Percentiles rank a stretch among this genome's conserved stretches.
These are phyloP conservation scores for Melampsora larici-populina DNA, from an alignment of 1,284 basidiomycete species.

Conservation along the genomic window DNA sequence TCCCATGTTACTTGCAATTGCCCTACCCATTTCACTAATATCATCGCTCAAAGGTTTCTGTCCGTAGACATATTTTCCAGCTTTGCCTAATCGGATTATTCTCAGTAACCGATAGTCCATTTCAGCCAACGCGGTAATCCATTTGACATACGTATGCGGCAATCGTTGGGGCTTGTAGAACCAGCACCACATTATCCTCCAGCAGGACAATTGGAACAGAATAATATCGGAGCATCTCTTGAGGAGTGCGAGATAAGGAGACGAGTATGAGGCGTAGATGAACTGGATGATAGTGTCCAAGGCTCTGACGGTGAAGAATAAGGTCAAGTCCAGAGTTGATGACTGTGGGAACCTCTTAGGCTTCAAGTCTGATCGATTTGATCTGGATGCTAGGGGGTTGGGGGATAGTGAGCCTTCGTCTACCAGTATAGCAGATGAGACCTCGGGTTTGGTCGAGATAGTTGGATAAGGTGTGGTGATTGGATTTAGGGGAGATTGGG, in stretches of 20 bases:
- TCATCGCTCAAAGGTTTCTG: conserved; percentile 45
- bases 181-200: conserved; percentile 49
- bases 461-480: conserved; percentile 34
- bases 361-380: not conserved
- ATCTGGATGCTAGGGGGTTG: not conserved
- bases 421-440: not conserved
- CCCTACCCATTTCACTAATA: conserved; percentile 40
- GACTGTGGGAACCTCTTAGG: conserved; percentile 11
- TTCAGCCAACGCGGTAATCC: conserved; percentile 52
- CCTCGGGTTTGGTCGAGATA: not conserved
- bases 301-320: conserved; percentile 54
- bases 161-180: conserved; percentile 53
- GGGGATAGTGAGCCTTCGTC: not conserved
- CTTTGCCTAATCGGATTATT: conserved; percentile 50
- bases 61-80: conserved; percentile 51
- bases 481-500: conserved; percentile 29
- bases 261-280: conserved; percentile 39
- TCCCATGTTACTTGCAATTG: conserved; percentile 43
- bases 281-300: conserved; percentile 51
- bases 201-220: conserved; percentile 46
- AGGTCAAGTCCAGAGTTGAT: conserved; percentile 55
- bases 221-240: conserved; percentile 46
- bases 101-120: conserved; percentile 53
- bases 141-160: conserved; percentile 52
- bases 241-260: conserved; percentile 40